Evolutionary conservation across 441 rosid genomes (phyloP).

Genomic region (Kokia cookei): DNA sequence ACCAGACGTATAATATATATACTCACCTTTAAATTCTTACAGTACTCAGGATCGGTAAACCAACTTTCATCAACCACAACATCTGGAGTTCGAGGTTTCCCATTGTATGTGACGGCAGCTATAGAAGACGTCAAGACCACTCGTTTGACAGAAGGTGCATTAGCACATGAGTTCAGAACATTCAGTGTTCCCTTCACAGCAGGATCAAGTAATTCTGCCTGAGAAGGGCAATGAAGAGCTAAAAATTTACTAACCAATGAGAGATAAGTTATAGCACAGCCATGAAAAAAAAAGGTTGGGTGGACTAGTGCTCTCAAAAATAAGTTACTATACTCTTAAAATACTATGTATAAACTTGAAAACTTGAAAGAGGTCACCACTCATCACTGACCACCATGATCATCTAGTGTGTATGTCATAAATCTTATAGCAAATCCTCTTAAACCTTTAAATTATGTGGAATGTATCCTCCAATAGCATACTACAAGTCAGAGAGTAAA

Average conservation of each 20-base stretch:
- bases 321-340: too few species aligned
- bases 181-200: constrained; percentile 89
- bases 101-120: constrained; percentile 67
- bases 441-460: background rate
- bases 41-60: constrained; percentile 65
- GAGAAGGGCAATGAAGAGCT: constrained; percentile 1
- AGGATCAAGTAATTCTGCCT: constrained; percentile 86
- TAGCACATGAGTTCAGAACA: constrained; percentile 73
- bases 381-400: background rate
- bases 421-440: background rate
- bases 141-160: constrained; percentile 59
- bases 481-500: background rate
- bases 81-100: constrained; percentile 72
- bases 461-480: background rate
- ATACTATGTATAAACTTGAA: background rate
- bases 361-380: background rate
- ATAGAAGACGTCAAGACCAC: constrained; percentile 82
- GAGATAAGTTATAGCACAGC: too few species aligned
- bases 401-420: background rate
- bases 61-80: constrained; percentile 79
- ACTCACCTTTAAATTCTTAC: constrained; percentile 58
- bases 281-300: too few species aligned
- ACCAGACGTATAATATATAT: background rate
- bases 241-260: background rate
- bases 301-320: too few species aligned